Base-by-base conservation (phyloP, 2,329 filamentous ascomycete species). In the Cladosporium sp. region DNA sequence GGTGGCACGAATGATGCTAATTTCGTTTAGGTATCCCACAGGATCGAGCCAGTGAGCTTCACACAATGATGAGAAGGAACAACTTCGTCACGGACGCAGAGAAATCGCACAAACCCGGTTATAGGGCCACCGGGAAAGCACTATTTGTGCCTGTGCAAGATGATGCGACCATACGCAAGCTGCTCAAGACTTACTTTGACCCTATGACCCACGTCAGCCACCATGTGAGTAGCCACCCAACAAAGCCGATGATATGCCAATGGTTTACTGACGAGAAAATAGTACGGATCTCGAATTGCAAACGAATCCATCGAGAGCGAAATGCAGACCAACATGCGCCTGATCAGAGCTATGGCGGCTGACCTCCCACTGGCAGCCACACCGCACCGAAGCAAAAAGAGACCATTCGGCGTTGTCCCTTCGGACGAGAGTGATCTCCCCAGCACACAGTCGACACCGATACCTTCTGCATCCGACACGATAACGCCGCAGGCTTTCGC, bases 211-310 rank as follows among this genome's bases (percentile, higher is more conserved):
- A 69, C 46, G 65, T 76, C 18, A 34, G 39, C 14, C 61, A 49
- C 16, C 53, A 48, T 25, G 61, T 56, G 13, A 57, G 61, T 58
- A 16, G 10, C 34, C 32, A 25, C 5, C 6, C 16, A 18, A 23
- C 25, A 57, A 32, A 16, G 26, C 26, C n/a, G 23, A 32, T 23
- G 14, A 30, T 13, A 30, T 48, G n/a, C n/a, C 25, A 10, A 54
- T 32, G 26, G n/a, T 3, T 21, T 43, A 25, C 61, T 61, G 43
- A 61, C 58, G 14, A 25, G 25, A 21, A n/a, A 49, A 13, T 79
- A 77, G 78, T 79, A 77, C 57, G 82, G 81, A 70, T 81, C 79
- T 34, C 76, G 83, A 28, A 70, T 77, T 4, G 74, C 80, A 0
- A 68, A 75, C 11, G 75, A 74, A 5, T 66, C 71, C 13, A 69